Evolutionary conservation across 2,329 filamentous ascomycete genomes (phyloP).

Genomic region (Scedosporium aurantiacum): DNA sequence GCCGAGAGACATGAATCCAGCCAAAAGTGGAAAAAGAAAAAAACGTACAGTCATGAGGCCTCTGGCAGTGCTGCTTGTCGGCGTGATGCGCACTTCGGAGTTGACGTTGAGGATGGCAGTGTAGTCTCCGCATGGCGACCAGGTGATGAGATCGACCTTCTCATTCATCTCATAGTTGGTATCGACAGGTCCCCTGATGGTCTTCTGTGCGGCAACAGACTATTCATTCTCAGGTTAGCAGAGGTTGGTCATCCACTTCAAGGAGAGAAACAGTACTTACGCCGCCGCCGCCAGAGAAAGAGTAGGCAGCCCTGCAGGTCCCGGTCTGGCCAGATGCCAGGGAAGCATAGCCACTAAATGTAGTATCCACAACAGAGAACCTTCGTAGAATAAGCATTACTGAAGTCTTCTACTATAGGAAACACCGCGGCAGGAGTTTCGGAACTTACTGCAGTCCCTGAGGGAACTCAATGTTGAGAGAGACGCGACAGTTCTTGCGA

Average conservation of each 20-base stretch:
- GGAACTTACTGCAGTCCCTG: constrained; percentile 14
- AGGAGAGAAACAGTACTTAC: background rate
- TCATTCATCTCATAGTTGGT: constrained; percentile 18
- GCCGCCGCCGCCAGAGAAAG: constrained; percentile 15
- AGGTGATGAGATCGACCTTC: constrained; percentile 15
- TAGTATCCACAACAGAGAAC: constrained; percentile 17
- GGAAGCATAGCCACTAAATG: constrained; percentile 17
- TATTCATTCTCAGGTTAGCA: constrained; percentile 4
- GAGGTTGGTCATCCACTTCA: background rate
- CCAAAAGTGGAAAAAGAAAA: background rate
- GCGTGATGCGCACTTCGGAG: constrained; percentile 17
- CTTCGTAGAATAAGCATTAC: background rate
- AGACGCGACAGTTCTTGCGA: constrained; percentile 18
- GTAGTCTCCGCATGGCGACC: constrained; percentile 13
- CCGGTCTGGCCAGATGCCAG: constrained; percentile 15
- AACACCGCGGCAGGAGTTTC: background rate
- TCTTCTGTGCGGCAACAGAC: constrained; percentile 18
- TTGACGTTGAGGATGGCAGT: constrained; percentile 18
- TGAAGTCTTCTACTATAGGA: background rate
- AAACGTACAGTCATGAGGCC: constrained; percentile 17
- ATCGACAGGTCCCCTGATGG: constrained; percentile 15
- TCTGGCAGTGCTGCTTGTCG: constrained; percentile 13
- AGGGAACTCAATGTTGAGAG: constrained; percentile 16
- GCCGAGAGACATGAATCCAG: background rate
- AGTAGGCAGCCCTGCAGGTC: constrained; percentile 17